These are phyloP conservation scores for Fusarium lateritium DNA, from an alignment of 2,329 filamentous ascomycete species.

Conservation along the genomic window DNA sequence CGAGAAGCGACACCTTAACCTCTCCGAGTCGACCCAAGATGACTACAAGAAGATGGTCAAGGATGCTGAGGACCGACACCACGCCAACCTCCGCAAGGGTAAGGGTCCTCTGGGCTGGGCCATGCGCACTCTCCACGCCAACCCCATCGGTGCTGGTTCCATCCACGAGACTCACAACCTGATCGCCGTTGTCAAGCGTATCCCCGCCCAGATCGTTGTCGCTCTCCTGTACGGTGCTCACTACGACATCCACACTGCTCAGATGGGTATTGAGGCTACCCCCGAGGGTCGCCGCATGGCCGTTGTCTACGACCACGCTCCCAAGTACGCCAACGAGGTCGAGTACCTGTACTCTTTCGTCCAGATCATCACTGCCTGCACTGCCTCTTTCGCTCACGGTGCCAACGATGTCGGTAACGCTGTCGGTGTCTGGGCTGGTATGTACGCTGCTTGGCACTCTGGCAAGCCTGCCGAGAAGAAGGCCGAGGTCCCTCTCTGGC, in stretches of 20 bases:
- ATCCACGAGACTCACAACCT: conserved; percentile 84
- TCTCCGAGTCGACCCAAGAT: conserved; percentile 60
- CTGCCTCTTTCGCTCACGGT: conserved; percentile 81
- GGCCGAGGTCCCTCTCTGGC: conserved; percentile 80
- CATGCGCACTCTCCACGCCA: conserved; percentile 81
- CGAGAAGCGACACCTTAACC: conserved; percentile 60
- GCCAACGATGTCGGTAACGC: conserved; percentile 84
- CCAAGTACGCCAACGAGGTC: conserved; percentile 79
- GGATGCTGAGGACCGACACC: conserved; percentile 69
- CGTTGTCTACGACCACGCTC: conserved; percentile 68
- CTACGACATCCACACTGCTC: conserved; percentile 86
- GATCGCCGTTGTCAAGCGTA: conserved; percentile 71
- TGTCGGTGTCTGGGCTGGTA: conserved; percentile 78
- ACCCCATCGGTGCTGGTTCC: conserved; percentile 79
- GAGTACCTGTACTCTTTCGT: conserved; percentile 79
- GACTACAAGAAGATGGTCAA: conserved; percentile 74
- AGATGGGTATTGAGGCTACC: conserved; percentile 78
- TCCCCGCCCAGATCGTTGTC: conserved; percentile 77
- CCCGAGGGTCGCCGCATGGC: conserved; percentile 80
- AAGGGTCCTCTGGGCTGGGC: conserved; percentile 84
- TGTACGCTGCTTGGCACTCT: conserved; percentile 77
- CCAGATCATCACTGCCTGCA: conserved; percentile 77
- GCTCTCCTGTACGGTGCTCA: conserved; percentile 80
- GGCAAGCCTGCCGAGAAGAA: conserved; percentile 73
- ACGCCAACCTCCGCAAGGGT: conserved; percentile 73